phyloP scores from a whole-genome alignment of 2,329 filamentous ascomycete species.

The Paecilomyces variotii region DNA sequence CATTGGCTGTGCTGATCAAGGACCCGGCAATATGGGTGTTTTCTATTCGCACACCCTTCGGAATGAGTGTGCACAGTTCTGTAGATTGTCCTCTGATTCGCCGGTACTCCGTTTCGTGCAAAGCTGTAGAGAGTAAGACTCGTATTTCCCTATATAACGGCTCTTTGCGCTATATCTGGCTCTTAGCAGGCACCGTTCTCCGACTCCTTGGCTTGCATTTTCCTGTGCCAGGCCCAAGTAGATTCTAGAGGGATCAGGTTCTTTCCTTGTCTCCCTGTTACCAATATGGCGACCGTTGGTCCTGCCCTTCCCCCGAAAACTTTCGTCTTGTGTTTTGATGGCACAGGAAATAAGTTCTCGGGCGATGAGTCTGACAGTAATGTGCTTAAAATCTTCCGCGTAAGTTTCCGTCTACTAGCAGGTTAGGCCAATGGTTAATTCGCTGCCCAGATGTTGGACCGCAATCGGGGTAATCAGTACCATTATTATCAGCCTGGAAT shows the following conservation, averaged over 20 bases:
- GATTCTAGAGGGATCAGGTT: not conserved
- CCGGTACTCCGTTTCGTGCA: not conserved
- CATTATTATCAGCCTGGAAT: conserved; percentile 39
- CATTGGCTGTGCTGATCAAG: not conserved
- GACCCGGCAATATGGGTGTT: not conserved
- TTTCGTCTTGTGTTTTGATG: conserved; percentile 38
- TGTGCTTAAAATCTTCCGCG: conserved; percentile 40
- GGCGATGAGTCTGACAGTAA: conserved; percentile 40
- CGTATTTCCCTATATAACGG: not conserved
- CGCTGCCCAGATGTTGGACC: conserved; percentile 29
- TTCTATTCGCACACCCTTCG: not conserved
- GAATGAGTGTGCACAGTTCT: not conserved
- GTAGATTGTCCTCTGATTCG: not conserved
- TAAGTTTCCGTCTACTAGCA: conserved; percentile 13
- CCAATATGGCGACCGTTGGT: conserved; percentile 12
- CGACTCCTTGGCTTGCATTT: not conserved
- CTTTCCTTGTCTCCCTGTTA: conserved; percentile 3
- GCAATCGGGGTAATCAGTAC: conserved; percentile 30
- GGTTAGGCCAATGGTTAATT: no score
- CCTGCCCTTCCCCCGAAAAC: conserved; percentile 22
- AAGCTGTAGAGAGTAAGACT: not conserved
- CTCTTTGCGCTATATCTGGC: not conserved
- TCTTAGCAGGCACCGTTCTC: not conserved
- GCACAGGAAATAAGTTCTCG: conserved; percentile 37
- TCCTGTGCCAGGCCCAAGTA: not conserved